Evolutionary conservation across 176 grass and related monocot species (phyloP).

Genomic region (Cenchrus purpureus): DNA sequence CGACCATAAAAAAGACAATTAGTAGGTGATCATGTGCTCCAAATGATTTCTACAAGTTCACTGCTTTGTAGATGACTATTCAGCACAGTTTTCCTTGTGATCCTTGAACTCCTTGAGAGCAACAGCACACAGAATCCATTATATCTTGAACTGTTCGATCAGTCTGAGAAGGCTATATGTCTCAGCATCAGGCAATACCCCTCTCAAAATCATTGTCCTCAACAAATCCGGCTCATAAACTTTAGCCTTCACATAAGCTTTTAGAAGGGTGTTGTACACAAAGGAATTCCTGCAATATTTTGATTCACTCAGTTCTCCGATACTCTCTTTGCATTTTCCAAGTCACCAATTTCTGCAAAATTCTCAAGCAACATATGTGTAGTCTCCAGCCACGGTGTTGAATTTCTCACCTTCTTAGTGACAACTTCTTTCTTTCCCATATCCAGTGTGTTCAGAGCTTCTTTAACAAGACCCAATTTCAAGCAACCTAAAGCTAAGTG

Average conservation of each 20-base stretch:
- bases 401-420: constrained; percentile 67
- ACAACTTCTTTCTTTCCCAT: constrained; percentile 67
- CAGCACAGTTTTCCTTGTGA: constrained; percentile 1
- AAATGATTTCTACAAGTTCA: neutral
- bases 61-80: constrained; percentile 12
- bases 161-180: constrained; percentile 78
- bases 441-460: constrained; percentile 80
- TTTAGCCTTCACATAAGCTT: constrained; percentile 81
- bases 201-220: constrained; percentile 85
- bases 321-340: constrained; percentile 73
- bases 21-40: neutral
- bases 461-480: constrained; percentile 74
- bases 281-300: constrained; percentile 84
- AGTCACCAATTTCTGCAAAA: constrained; percentile 70
- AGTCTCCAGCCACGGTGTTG: constrained; percentile 92
- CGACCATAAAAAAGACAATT: constrained; percentile 1
- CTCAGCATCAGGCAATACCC: constrained; percentile 79
- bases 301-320: constrained; percentile 82
- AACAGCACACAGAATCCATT: constrained; percentile 1
- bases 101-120: constrained; percentile 24
- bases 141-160: constrained; percentile 73
- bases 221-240: constrained; percentile 82
- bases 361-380: constrained; percentile 79
- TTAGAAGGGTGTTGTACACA: constrained; percentile 85
- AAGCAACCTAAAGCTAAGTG: constrained; percentile 85